Evolutionary conservation across 495 filamentous ascomycete species (phyloP).

Genomic region (Endocarpon pusillum): DNA sequence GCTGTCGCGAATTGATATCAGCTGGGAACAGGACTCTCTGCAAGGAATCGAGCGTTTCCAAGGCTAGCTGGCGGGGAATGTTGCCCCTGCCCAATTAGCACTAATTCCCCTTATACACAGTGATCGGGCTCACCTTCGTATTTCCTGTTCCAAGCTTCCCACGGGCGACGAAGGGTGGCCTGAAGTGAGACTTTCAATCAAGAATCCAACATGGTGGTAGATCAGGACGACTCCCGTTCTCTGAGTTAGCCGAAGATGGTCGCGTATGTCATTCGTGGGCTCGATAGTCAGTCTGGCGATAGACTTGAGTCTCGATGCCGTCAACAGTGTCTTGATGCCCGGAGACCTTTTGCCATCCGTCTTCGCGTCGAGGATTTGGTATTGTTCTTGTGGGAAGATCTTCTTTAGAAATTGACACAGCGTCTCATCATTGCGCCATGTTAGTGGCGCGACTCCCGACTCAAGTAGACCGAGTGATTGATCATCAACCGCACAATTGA

Average conservation of each 20-base stretch:
- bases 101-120: not conserved
- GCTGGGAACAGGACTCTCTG: constrained; percentile 21
- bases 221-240: constrained; percentile 13
- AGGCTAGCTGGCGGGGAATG: constrained; percentile 15
- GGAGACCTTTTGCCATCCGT: constrained; percentile 2
- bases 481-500: constrained; percentile 12
- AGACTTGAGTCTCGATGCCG: constrained; percentile 15
- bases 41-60: constrained; percentile 19
- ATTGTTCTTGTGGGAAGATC: constrained; percentile 13
- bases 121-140: not conserved
- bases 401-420: constrained; percentile 11
- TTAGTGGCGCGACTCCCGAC: constrained; percentile 6
- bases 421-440: constrained; percentile 11
- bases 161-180: constrained; percentile 8
- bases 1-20: constrained; percentile 14
- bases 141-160: constrained; percentile 4
- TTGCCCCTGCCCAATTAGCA: constrained; percentile 4
- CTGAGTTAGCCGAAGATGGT: constrained; percentile 16
- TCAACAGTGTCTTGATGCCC: constrained; percentile 11
- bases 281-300: constrained; percentile 14
- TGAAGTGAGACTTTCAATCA: constrained; percentile 16
- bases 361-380: constrained; percentile 13
- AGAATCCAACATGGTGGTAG: constrained; percentile 15
- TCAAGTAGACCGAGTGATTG: constrained; percentile 11
- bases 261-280: constrained; percentile 16